A percentile compares a stretch with the other conserved stretches of the same genome.
phyloP scores from a whole-genome alignment of 108 stramenopile species.

The Craspedostauros australis region DNA sequence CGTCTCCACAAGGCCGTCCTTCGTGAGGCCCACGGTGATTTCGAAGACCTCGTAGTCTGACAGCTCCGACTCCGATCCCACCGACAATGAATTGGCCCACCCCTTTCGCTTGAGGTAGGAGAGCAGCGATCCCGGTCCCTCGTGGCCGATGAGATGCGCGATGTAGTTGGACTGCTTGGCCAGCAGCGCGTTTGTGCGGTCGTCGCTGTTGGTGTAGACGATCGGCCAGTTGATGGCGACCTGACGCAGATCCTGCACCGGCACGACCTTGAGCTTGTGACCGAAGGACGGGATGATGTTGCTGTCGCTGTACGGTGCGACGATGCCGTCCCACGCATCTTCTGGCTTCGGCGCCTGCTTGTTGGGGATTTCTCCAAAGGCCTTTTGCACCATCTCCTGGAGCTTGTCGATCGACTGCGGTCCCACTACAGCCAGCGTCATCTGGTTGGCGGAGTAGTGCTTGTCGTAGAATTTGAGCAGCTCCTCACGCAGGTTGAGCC shows the following conservation, averaged over 20 bases:
- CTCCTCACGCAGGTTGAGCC: constrained; percentile 71
- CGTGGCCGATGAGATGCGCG: constrained; percentile 82
- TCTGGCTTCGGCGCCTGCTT: constrained; percentile 50
- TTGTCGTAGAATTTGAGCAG: constrained; percentile 83
- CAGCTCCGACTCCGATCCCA: constrained; percentile 45
- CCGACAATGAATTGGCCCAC: constrained; percentile 70
- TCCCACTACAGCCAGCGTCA: constrained; percentile 85
- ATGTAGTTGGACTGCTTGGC: constrained; percentile 66
- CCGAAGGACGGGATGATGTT: constrained; percentile 49
- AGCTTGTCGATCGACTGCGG: constrained; percentile 67
- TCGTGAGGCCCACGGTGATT: constrained; percentile 70
- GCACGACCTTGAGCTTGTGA: constrained; percentile 63
- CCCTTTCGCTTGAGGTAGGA: constrained; percentile 71
- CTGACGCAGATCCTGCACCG: constrained; percentile 76
- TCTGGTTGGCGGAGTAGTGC: constrained; percentile 91
- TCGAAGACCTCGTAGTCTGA: constrained; percentile 78
- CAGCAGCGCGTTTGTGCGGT: constrained; percentile 32
- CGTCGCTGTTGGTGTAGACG: constrained; percentile 44
- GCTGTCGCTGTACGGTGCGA: constrained; percentile 44
- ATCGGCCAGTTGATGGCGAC: constrained; percentile 76
- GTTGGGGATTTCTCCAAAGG: constrained; percentile 76
- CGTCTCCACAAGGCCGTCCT: constrained; percentile 54
- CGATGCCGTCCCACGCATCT: constrained; percentile 48
- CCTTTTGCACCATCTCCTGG: constrained; percentile 56
- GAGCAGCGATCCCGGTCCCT: constrained; percentile 78